Evolutionary conservation across 192 early-diverging fungal species (phyloP).

Genomic region (Podila horticola): DNA sequence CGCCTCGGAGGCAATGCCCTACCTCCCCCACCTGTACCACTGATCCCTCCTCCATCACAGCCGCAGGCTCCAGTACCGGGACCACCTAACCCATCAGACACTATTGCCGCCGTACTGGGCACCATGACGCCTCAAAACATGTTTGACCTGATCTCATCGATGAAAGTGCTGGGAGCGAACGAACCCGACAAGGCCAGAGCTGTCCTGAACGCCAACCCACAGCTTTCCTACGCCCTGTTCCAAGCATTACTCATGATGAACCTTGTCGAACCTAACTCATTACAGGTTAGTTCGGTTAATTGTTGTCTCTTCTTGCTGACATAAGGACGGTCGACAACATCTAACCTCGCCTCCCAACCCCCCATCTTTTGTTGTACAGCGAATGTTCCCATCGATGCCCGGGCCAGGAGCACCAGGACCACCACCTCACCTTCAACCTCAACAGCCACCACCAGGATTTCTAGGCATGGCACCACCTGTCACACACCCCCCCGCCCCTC

Average conservation of each 20-base stretch:
- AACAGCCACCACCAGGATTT: slow-evolving; percentile 25
- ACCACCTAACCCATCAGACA: slow-evolving; percentile 23
- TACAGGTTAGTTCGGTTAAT: slow-evolving; percentile 55
- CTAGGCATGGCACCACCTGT: slow-evolving; percentile 20
- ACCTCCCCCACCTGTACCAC: background rate
- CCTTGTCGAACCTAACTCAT: slow-evolving; percentile 73
- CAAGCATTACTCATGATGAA: slow-evolving; percentile 84
- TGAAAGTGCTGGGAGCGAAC: slow-evolving; percentile 52
- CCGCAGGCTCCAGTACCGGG: slow-evolving; percentile 1
- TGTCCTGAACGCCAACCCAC: slow-evolving; percentile 81
- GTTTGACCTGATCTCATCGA: slow-evolving; percentile 37
- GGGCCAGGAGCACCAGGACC: slow-evolving; percentile 28
- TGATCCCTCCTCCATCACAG: background rate
- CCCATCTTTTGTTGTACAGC: slow-evolving; percentile 5
- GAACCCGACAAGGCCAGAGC: slow-evolving; percentile 73
- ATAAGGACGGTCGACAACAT: background rate
- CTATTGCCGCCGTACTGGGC: slow-evolving; percentile 42
- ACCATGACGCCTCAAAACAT: slow-evolving; percentile 46
- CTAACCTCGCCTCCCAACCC: background rate
- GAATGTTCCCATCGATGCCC: slow-evolving; percentile 46
- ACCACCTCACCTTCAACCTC: slow-evolving; percentile 31
- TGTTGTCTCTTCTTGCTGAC: background rate
- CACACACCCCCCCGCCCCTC: slow-evolving; percentile 11
- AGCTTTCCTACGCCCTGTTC: slow-evolving; percentile 85
- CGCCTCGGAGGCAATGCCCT: slow-evolving; percentile 5